phyloP scores from a whole-genome alignment of 345 rosid species.

The Moricandia arvensis region DNA sequence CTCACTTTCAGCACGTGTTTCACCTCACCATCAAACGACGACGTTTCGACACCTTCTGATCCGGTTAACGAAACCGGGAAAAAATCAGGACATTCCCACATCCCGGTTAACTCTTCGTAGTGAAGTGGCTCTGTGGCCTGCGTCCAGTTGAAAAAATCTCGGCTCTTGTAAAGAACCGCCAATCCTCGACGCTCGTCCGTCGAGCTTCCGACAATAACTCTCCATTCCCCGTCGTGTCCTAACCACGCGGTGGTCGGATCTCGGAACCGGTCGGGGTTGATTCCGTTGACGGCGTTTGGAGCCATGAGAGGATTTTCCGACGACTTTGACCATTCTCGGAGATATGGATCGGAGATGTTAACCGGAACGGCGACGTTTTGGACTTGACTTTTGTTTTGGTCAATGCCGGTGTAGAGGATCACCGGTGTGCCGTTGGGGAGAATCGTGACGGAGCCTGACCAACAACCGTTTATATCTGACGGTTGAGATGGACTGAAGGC shows the following conservation, averaged over 20 bases:
- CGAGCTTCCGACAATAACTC: constrained; percentile 30
- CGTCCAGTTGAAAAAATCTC: constrained; percentile 56
- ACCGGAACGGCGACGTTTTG: constrained; percentile 64
- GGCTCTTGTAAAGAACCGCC: constrained; percentile 57
- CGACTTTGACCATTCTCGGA: constrained; percentile 67
- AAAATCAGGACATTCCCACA: constrained; percentile 95
- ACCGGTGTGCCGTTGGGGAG: constrained; percentile 47
- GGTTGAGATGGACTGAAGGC: constrained; percentile 57
- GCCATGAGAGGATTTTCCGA: constrained; percentile 51
- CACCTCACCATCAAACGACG: neutral
- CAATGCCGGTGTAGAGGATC: constrained; percentile 62
- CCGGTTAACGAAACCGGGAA: constrained; percentile 50
- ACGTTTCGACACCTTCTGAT: constrained; percentile 23
- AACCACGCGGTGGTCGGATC: constrained; percentile 86
- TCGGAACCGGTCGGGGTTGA: constrained; percentile 56
- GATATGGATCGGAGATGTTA: constrained; percentile 58
- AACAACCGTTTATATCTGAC: constrained; percentile 62
- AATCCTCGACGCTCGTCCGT: constrained; percentile 51
- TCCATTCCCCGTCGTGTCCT: constrained; percentile 28
- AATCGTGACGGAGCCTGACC: constrained; percentile 74
- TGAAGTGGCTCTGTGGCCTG: constrained; percentile 46
- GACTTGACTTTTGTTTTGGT: constrained; percentile 42
- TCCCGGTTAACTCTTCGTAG: constrained; percentile 50
- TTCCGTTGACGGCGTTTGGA: constrained; percentile 37
- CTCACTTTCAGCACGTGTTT: constrained; percentile 62